phyloP scores from a whole-genome alignment of 2,329 filamentous ascomycete genomes.

The Cryphonectria nitschkei region DNA sequence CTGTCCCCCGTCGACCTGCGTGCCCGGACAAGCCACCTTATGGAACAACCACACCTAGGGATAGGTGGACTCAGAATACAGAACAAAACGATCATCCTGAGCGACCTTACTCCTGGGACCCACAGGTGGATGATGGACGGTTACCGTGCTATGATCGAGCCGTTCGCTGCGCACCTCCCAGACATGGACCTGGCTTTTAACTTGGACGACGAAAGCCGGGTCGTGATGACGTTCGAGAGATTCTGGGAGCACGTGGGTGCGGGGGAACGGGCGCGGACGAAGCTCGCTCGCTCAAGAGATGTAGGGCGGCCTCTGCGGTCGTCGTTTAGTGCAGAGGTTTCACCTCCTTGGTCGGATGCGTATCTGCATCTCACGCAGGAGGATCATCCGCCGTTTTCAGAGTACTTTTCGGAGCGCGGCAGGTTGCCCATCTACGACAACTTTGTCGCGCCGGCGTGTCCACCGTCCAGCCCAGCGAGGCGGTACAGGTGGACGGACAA shows the following conservation, averaged over 20 bases:
- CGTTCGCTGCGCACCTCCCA: constrained; percentile 50
- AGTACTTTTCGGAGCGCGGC: constrained; percentile 32
- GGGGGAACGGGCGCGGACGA: constrained; percentile 10
- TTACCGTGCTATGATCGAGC: constrained; percentile 43
- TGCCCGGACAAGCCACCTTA: constrained; percentile 46
- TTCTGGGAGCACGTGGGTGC: constrained; percentile 42
- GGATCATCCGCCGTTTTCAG: neutral
- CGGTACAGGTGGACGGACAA: constrained; percentile 45
- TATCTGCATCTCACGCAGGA: neutral
- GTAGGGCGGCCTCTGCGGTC: neutral
- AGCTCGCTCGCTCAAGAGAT: neutral
- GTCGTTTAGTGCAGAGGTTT: neutral
- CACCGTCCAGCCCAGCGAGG: constrained; percentile 50
- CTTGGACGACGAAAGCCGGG: constrained; percentile 52
- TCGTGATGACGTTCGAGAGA: constrained; percentile 49
- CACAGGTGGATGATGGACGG: constrained; percentile 44
- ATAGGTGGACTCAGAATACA: constrained; percentile 41
- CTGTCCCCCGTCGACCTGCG: constrained; percentile 63
- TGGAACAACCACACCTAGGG: constrained; percentile 36
- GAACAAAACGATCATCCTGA: constrained; percentile 37
- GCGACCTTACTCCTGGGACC: constrained; percentile 39
- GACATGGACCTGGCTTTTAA: constrained; percentile 60
- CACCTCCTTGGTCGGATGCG: neutral
- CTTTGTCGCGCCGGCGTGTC: constrained; percentile 46
- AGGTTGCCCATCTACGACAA: constrained; percentile 42